Evolutionary conservation across 805 yeast genomes (phyloP).

Genomic region (Maudiozyma turicensis): DNA sequence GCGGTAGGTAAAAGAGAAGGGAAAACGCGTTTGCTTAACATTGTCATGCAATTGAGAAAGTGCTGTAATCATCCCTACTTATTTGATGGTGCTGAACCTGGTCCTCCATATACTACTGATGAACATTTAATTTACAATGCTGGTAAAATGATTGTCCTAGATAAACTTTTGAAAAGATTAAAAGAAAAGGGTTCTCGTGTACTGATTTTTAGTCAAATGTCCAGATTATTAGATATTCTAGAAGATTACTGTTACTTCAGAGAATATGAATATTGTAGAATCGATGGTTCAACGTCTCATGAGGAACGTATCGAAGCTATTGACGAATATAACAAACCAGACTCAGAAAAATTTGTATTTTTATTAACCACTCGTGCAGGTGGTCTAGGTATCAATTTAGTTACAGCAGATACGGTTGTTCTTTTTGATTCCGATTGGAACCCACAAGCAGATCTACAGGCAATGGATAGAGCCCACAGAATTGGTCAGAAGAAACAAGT

Average conservation of each 20-base stretch:
- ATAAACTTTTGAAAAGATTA: constrained; percentile 65
- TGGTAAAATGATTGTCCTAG: constrained; percentile 84
- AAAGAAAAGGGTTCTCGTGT: constrained; percentile 78
- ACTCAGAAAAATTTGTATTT: constrained; percentile 73
- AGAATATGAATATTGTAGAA: constrained; percentile 78
- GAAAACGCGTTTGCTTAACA: constrained; percentile 80
- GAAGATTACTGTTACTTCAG: constrained; percentile 88
- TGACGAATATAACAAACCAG: constrained; percentile 81
- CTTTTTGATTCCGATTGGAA: constrained; percentile 94
- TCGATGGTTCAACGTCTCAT: constrained; percentile 89
- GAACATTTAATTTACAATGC: constrained; percentile 86
- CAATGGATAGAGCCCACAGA: constrained; percentile 97
- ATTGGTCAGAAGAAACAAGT: constrained; percentile 97
- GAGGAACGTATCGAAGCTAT: constrained; percentile 88
- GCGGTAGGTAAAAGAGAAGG: constrained; percentile 87
- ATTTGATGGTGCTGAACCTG: constrained; percentile 99
- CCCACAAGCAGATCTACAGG: constrained; percentile 95
- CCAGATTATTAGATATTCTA: constrained; percentile 75
- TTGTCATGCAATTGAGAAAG: constrained; percentile 93
- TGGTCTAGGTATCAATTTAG: constrained; percentile 88
- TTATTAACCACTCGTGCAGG: constrained; percentile 92
- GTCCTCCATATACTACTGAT: constrained; percentile 94
- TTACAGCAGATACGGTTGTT: constrained; percentile 84
- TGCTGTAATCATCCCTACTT: constrained; percentile 96
- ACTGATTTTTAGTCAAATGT: constrained; percentile 88